Conservation (phyloP, 179 eudicot genomes). For the Kewa caespitosa region DNA sequence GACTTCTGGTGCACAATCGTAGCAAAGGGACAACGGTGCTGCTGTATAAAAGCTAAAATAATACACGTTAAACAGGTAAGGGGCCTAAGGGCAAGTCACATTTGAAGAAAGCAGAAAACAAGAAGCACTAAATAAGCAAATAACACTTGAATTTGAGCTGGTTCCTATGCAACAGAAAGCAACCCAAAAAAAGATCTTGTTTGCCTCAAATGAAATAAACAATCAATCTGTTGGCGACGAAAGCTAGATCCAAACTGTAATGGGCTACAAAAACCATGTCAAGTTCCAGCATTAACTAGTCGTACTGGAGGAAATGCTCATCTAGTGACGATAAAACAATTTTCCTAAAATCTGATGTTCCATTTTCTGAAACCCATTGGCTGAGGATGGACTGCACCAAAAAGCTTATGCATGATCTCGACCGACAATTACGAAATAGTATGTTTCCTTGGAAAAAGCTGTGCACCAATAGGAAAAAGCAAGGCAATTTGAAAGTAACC, state of each 20-base stretch:
- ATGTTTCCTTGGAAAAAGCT: neutral
- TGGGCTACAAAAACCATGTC: neutral
- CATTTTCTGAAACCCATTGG: neutral
- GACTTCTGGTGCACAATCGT: conserved; percentile 54
- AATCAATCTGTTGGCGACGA: neutral
- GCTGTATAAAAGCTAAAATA: conserved; percentile 72
- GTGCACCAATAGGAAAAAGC: too few relatives aligned
- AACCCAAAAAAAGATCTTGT: neutral
- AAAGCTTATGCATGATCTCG: neutral
- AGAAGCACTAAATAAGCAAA: neutral
- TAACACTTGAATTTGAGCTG: neutral
- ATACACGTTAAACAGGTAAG: conserved; percentile 32
- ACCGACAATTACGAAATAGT: neutral
- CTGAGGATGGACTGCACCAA: neutral
- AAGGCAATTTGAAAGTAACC: neutral
- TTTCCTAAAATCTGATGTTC: neutral
- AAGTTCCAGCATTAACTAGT: neutral
- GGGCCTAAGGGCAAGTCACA: conserved; percentile 19
- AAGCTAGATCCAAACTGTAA: neutral
- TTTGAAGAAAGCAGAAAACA: conserved; percentile 6
- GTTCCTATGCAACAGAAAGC: neutral
- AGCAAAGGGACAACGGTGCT: conserved; percentile 82
- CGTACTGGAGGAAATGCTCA: neutral
- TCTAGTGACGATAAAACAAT: neutral
- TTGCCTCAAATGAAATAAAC: neutral